Conservation (phyloP, 805 yeast species). For the Metschnikowia picachoensis region DNA sequence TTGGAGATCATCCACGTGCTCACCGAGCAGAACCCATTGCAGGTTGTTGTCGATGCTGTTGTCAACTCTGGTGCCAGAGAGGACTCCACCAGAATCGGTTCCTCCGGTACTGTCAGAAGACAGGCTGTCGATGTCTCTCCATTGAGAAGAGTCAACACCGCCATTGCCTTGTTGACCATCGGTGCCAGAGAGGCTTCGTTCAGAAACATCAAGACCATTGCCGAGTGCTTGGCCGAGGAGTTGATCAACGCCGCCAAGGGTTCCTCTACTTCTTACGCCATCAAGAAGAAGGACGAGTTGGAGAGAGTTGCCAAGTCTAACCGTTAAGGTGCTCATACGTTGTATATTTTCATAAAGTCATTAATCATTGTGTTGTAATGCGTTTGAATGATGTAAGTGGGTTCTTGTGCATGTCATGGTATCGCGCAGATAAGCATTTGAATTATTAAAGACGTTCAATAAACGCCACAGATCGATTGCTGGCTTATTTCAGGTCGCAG, state of each 20-base stretch:
- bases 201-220: constrained; percentile 99
- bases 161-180: constrained; percentile 93
- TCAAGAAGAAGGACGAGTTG: constrained; percentile 99
- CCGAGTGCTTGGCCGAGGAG: constrained; percentile 99
- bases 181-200: constrained; percentile 99
- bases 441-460: no score
- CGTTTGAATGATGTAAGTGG: no score
- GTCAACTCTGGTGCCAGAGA: constrained; percentile 99
- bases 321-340: constrained; percentile 67
- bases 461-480: no score
- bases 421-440: no score
- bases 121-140: constrained; percentile 99
- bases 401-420: no score
- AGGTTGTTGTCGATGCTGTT: constrained; percentile 97
- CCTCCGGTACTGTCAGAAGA: constrained; percentile 99
- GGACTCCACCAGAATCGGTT: constrained; percentile 99
- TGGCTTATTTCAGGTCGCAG: no score
- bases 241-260: constrained; percentile 99
- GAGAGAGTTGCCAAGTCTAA: constrained; percentile 99
- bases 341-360: constrained; percentile 27
- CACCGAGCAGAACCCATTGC: constrained; percentile 99
- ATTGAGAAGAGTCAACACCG: constrained; percentile 99
- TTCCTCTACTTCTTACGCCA: constrained; percentile 99
- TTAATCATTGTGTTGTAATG: constrained; percentile 4
- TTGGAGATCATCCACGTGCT: constrained; percentile 95